Evolutionary conservation across 768 basidiomycete genomes (phyloP).

Genomic region (Tricholomella constricta): DNA sequence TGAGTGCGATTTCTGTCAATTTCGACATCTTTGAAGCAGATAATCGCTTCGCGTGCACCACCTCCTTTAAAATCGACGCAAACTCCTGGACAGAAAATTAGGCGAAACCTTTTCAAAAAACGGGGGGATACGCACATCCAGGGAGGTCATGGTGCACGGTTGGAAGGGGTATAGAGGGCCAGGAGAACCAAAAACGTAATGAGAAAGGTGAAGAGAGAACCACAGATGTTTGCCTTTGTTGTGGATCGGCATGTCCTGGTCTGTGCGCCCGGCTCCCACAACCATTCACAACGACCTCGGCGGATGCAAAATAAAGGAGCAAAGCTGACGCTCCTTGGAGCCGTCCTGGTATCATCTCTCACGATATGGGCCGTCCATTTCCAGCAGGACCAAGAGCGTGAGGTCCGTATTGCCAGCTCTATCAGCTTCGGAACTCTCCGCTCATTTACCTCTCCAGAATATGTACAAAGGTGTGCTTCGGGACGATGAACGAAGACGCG

Average conservation of each 20-base stretch:
- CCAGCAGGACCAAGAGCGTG: conserved; percentile 80
- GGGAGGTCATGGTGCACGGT: conserved; percentile 37
- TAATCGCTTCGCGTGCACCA: conserved; percentile 80
- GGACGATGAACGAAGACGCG: conserved; percentile 79
- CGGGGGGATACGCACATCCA: conserved; percentile 40
- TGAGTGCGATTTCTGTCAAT: conserved; percentile 76
- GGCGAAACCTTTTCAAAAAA: neutral
- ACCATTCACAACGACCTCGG: conserved; percentile 26
- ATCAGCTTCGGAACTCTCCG: neutral
- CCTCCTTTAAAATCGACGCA: conserved; percentile 76
- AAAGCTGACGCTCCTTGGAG: conserved; percentile 70
- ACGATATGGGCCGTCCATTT: conserved; percentile 91
- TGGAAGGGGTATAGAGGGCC: conserved; percentile 10
- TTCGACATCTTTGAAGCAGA: conserved; percentile 84
- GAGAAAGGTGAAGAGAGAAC: conserved; percentile 17
- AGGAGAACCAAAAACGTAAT: conserved; percentile 13
- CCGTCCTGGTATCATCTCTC: conserved; percentile 61
- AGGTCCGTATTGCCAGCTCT: conserved; percentile 45
- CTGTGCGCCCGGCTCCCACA: conserved; percentile 26
- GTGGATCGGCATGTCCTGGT: conserved; percentile 17
- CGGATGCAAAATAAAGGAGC: conserved; percentile 66
- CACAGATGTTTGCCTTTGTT: conserved; percentile 35
- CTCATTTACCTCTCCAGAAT: conserved; percentile 45
- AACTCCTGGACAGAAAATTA: conserved; percentile 60
- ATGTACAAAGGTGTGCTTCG: conserved; percentile 92